Evolutionary conservation across 176 grass and related monocot species (phyloP), one percentile per base, ranked within the genome.

Genomic region (Dendrocalamus sinicus): DNA sequence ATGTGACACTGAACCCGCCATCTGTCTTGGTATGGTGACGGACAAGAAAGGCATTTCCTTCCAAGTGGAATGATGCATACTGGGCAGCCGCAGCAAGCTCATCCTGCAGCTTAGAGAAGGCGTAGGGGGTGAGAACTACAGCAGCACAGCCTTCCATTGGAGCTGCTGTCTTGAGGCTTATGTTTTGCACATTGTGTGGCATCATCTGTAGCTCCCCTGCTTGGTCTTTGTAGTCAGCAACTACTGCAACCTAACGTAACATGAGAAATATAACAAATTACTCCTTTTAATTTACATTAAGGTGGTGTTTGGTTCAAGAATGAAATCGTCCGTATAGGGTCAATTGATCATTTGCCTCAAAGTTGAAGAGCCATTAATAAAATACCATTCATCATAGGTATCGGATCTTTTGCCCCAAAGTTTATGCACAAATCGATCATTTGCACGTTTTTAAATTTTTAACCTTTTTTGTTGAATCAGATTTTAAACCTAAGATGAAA

Each of bases 111-210:
- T 91, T 94, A 41, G 46, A 75, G 64, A 94, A 89, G 17, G 88
- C 84, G 64, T 91, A 88, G 10, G 88, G 86, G 14, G 84, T 97
- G 75, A 94, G 80, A 68, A 92, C 32, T 63, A 44, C 78, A 28
- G 90, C 90, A 23, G 86, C 95, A 81, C 94, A 84, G 57, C 84
- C 80, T 92, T 97, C 92, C 86, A 94, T 88, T 61, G 92, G 95
- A 80, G 86, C 69, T 71, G 86, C 58, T 60, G 92, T 86, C 81
- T 92, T 97, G 46, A 92, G 73, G 68, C 44, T 77, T 68, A 86
- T 59, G 62, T 63, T 92, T 53, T 89, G 86, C 43, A 83, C 22
- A 73, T 67, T 94, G 68, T 86, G 85, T 86, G 81, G 89, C 84
- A 84, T 86, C 12, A 58, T 84, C 53, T 94, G 83, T 58, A 90